Evolutionary conservation across 345 rosid species (phyloP).

Genomic region (Populus euphratica): DNA sequence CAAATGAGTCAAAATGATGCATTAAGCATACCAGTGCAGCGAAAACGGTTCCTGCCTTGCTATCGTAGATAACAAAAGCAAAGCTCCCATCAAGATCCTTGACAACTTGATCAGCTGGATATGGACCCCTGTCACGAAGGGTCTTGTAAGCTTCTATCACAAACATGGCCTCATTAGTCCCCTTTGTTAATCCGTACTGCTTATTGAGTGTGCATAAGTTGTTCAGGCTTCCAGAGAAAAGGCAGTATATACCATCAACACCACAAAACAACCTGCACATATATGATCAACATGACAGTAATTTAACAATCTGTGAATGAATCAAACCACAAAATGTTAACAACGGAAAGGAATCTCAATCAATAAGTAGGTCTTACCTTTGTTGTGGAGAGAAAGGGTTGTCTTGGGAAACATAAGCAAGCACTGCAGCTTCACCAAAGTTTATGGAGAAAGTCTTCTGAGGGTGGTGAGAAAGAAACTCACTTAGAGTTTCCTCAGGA

Average conservation of each 20-base stretch:
- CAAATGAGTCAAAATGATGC: neutral
- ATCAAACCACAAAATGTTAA: neutral
- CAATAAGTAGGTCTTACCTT: neutral
- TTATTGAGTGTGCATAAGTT: conserved; percentile 51
- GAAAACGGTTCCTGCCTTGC: conserved; percentile 41
- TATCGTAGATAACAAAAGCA: conserved; percentile 59
- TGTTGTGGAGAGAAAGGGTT: conserved; percentile 7
- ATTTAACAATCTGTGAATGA: neutral
- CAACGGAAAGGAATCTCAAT: neutral
- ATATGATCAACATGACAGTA: neutral
- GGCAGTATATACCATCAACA: conserved; percentile 56
- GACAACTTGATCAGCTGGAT: conserved; percentile 77
- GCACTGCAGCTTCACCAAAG: conserved; percentile 26
- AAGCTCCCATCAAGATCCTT: conserved; percentile 68
- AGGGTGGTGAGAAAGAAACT: conserved; percentile 21
- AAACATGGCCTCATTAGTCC: conserved; percentile 52
- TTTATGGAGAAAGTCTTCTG: conserved; percentile 15
- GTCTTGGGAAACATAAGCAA: conserved; percentile 21
- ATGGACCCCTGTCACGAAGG: conserved; percentile 68
- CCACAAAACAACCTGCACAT: conserved; percentile 34
- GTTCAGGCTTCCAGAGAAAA: conserved; percentile 57
- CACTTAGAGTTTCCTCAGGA: conserved; percentile 21
- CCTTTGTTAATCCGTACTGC: conserved; percentile 56
- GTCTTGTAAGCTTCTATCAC: conserved; percentile 61
- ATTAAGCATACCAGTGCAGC: conserved; percentile 45